These are phyloP conservation scores for Apiotrichum mycotoxinovorans DNA, from an alignment of 1,284 basidiomycete genomes.

Conservation along the genomic window DNA sequence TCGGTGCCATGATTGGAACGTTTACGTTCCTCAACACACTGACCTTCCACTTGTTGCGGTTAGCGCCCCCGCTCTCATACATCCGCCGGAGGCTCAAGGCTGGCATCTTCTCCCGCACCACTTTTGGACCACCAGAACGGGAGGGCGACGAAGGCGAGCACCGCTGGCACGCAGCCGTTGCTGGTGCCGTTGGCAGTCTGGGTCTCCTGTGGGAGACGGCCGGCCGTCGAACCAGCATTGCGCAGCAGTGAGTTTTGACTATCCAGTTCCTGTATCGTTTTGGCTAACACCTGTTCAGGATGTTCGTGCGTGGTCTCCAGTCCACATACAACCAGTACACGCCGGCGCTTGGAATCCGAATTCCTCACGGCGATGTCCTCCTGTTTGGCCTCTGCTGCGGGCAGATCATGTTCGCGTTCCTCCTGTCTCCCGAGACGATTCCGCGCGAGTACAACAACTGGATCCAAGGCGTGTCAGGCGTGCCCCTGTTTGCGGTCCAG, in stretches of 20 bases:
- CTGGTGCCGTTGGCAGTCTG: slow-evolving; percentile 73
- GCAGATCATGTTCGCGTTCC: slow-evolving; percentile 83
- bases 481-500: slow-evolving; percentile 59
- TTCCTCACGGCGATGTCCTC: slow-evolving; percentile 81
- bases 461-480: slow-evolving; percentile 66
- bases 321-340: slow-evolving; percentile 52
- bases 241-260: slow-evolving; percentile 63
- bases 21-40: slow-evolving; percentile 79
- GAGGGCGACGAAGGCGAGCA: slow-evolving; percentile 56
- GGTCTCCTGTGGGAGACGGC: slow-evolving; percentile 78
- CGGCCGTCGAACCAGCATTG: slow-evolving; percentile 66
- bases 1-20: slow-evolving; percentile 73
- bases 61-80: slow-evolving; percentile 61
- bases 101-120: slow-evolving; percentile 33
- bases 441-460: slow-evolving; percentile 71
- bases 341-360: slow-evolving; percentile 54
- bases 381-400: slow-evolving; percentile 80
- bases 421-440: slow-evolving; percentile 77
- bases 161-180: slow-evolving; percentile 83
- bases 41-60: slow-evolving; percentile 74
- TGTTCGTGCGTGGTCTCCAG: slow-evolving; percentile 51
- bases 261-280: background rate
- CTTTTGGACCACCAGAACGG: slow-evolving; percentile 48
- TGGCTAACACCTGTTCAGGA: slow-evolving; percentile 22
- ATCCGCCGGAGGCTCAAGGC: slow-evolving; percentile 40